Conservation (phyloP, 495 filamentous ascomycete genomes). For the Pyronema domesticum region DNA sequence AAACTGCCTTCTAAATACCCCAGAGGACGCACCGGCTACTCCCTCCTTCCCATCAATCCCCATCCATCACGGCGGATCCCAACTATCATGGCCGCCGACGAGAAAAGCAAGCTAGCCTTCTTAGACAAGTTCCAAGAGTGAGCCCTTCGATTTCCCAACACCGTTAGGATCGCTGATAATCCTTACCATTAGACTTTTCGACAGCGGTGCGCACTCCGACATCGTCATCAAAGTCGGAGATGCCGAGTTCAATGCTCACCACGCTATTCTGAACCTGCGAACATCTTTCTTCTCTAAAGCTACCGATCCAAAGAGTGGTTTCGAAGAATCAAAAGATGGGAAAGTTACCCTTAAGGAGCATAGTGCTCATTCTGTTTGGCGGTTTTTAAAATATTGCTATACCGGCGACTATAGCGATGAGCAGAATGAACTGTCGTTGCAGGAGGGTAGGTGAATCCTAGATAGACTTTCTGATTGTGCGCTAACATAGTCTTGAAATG, state of each 20-base stretch:
- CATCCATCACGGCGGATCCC: no score
- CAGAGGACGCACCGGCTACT: no score
- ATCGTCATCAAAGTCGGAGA: background rate
- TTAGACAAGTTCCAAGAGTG: no score
- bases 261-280: background rate
- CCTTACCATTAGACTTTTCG: background rate
- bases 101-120: no score
- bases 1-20: no score
- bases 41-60: no score
- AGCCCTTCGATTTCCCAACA: no score
- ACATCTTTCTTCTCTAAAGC: constrained; percentile 3
- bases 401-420: background rate
- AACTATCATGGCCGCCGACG: no score
- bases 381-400: background rate
- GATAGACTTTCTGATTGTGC: no score
- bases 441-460: background rate
- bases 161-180: no score
- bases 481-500: background rate
- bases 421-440: background rate
- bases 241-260: background rate
- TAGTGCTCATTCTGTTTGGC: background rate
- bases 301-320: background rate
- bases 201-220: background rate
- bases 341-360: background rate
- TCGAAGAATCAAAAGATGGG: background rate